These are phyloP conservation scores for Penicillium sp. DNA, from an alignment of 2,329 filamentous ascomycete genomes.

Conservation along the genomic window DNA sequence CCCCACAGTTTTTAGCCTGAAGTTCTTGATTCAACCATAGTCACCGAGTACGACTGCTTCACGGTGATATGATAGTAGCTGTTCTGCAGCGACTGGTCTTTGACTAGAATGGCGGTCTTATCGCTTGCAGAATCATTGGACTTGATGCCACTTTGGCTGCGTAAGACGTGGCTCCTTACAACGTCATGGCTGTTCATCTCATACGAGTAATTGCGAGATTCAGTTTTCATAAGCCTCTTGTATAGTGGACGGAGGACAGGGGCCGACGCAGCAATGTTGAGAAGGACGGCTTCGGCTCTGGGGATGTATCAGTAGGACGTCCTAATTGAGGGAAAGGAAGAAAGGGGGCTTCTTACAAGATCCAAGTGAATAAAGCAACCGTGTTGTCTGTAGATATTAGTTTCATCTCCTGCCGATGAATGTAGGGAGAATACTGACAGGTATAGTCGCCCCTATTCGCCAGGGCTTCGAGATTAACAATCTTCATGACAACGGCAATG, in stretches of 20 bases:
- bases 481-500: not conserved
- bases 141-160: not conserved
- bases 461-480: not conserved
- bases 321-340: not conserved
- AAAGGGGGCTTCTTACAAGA: not conserved
- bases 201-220: not conserved
- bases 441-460: not conserved
- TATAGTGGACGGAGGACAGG: not conserved
- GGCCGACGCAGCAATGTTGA: not conserved
- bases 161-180: not conserved
- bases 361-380: not conserved
- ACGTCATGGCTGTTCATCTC: not conserved
- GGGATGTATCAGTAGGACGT: not conserved
- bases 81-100: not conserved
- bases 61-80: not conserved
- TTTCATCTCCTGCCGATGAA: not conserved
- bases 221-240: not conserved
- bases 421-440: not conserved
- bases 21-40: not conserved
- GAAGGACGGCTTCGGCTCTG: not conserved
- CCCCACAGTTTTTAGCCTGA: too few species aligned
- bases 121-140: not conserved
- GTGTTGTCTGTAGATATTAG: not conserved
- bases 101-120: not conserved
- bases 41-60: not conserved